Evolutionary conservation across 495 filamentous ascomycete species (phyloP), one percentile per base, ranked within the genome.

Genomic region (Trichoderma reesei): DNA sequence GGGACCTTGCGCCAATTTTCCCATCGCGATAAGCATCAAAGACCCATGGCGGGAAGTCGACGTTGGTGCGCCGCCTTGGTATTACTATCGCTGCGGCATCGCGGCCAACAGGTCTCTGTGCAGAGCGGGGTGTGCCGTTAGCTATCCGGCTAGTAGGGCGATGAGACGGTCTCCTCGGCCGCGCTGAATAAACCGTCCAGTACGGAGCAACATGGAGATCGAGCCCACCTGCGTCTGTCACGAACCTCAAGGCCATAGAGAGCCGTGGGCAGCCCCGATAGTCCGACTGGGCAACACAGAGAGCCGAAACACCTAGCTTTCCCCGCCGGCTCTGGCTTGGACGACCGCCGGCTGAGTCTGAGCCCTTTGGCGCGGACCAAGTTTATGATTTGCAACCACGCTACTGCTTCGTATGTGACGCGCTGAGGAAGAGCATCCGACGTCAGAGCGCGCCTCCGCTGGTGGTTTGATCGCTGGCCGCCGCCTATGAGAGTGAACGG

Each of bases 11-110:
- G 51, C 31, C 31, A 56, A 31, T 56, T 56, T 31, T n/a, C n/a
- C 20, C 51, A 56, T 56, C 51, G 51, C 51, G 51, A 56, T 56
- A 56, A 56, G 51, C 51, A 56, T 56, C 51, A 18, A 14, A 34
- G 1, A 20, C 51, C 51, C 51, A 34, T 56, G 13, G 31, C 51
- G 20, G 51, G 51, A 56, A 48, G 34, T 56, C 51, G 51, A 33
- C 51, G 26, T 56, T 11, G 7, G 37, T 46, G 26, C 31, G 51
- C n/a, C 51, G 51, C 51, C 20, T 33, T 46, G 16, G 5, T 46
- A n/a, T n/a, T n/a, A n/a, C n/a, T n/a, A n/a, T n/a, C n/a, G 37
- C 16, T 46, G 42, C 42, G 42, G 42, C 42, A 46, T 46, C 42
- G 11, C 42, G 42, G 34, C 20, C 20, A 34, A 34, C 20, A 14